A percentile compares a stretch with the other conserved stretches of the same genome.
These are phyloP conservation scores for Centella asiatica DNA, from an alignment of 129 eudicot species.

Conservation along the genomic window DNA sequence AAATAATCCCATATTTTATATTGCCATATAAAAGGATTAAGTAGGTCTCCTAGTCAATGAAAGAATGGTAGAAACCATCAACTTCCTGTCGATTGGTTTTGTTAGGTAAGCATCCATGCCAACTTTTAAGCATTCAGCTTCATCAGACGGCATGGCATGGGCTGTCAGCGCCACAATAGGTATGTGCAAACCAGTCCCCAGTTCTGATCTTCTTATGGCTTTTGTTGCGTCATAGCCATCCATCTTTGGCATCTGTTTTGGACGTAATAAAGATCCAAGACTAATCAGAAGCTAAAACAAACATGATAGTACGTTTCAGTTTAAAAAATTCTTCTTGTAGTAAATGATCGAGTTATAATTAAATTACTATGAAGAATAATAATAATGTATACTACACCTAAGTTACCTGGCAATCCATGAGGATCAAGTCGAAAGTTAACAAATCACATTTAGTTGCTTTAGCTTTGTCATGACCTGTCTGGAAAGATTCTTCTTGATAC, in stretches of 20 bases:
- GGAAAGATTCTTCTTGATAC: slow-evolving; percentile 8
- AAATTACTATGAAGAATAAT: neutral
- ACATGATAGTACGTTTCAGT: neutral
- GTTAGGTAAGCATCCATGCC: slow-evolving; percentile 99
- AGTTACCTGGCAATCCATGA: slow-evolving; percentile 95
- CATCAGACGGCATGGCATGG: slow-evolving; percentile 97
- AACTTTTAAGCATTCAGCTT: slow-evolving; percentile 84
- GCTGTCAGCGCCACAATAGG: slow-evolving; percentile 94
- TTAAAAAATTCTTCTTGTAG: too few relatives aligned
- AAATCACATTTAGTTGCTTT: slow-evolving; percentile 11
- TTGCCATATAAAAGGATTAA: slow-evolving; percentile 11
- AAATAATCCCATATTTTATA: too few relatives aligned
- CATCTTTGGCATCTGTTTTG: slow-evolving; percentile 91
- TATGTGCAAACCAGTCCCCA: slow-evolving; percentile 44
- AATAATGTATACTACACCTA: neutral
- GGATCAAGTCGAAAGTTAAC: slow-evolving; percentile 61
- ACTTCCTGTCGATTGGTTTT: slow-evolving; percentile 84
- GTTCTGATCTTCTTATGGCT: slow-evolving; percentile 68
- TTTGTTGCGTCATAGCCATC: slow-evolving; percentile 97
- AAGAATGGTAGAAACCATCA: slow-evolving; percentile 87
- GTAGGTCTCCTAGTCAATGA: slow-evolving; percentile 48
- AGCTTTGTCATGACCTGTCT: slow-evolving; percentile 21
- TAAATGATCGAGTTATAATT: too few relatives aligned
- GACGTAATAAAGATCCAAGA: too few relatives aligned
- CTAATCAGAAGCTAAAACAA: too few relatives aligned